These are phyloP conservation scores for Fusarium beomiforme DNA, from an alignment of 2,329 filamentous ascomycete species.

Conservation along the genomic window DNA sequence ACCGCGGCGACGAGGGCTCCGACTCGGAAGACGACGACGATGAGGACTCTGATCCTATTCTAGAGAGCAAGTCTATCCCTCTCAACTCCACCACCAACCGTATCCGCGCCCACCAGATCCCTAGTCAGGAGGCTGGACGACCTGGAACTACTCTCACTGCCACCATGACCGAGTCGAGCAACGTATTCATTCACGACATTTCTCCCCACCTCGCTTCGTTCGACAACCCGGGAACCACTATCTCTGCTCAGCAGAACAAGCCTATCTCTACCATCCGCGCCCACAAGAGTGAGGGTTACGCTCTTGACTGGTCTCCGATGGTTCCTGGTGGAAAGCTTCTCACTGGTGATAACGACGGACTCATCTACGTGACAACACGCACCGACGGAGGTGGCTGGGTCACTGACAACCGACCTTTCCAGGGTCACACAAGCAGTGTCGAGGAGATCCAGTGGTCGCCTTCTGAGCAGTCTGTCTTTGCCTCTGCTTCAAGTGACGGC, in stretches of 20 bases:
- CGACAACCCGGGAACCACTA: constrained; percentile 83
- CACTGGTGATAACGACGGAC: constrained; percentile 89
- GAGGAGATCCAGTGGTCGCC: constrained; percentile 99
- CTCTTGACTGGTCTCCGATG: constrained; percentile 90
- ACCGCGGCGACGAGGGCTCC: constrained; percentile 73
- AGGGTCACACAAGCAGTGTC: constrained; percentile 84
- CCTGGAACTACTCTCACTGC: constrained; percentile 87
- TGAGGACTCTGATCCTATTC: constrained; percentile 85
- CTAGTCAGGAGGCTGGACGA: constrained; percentile 73
- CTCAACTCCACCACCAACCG: constrained; percentile 91
- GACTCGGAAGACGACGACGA: constrained; percentile 79
- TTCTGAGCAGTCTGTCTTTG: constrained; percentile 90
- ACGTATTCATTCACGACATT: constrained; percentile 94
- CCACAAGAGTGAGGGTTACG: constrained; percentile 95
- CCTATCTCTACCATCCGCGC: constrained; percentile 87
- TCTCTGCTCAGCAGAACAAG: constrained; percentile 87
- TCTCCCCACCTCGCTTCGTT: constrained; percentile 90
- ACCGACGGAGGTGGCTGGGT: constrained; percentile 90
- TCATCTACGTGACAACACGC: constrained; percentile 88
- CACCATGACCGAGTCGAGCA: constrained; percentile 88
- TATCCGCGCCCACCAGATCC: constrained; percentile 85
- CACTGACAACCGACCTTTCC: constrained; percentile 84
- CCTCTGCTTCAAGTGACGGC: constrained; percentile 92
- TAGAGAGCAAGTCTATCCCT: constrained; percentile 91
- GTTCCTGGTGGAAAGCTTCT: constrained; percentile 84